Evolutionary conservation across 805 yeast genomes (phyloP), one percentile per base, ranked within the genome.

Genomic region (Clavispora santaluciae): DNA sequence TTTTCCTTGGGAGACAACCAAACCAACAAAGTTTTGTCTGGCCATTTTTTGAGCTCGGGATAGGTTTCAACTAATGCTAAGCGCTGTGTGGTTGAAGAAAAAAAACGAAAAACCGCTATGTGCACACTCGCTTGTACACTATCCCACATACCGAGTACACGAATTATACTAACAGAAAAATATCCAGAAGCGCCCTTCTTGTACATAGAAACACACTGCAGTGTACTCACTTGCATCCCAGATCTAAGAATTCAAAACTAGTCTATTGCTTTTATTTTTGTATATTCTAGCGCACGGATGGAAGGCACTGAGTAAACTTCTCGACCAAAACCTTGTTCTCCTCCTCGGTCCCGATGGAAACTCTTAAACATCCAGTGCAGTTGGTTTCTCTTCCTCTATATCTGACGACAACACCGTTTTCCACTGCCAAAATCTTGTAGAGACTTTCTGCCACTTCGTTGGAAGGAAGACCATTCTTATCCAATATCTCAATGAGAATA

Each of bases 1-100:
- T 63, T 88, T 88, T 33, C 98, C 98, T 59, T 90, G 97, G 38
- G 96, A 88, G 23, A 89, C 81, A 52, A 91, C 98, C 64, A 88
- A 81, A 35, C 99, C 99, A 36, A 88, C 68, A 57, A 90, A 87
- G 59, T 87, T 86, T 56, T 87, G 96, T 66, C 89, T 81, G 38
- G 95, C 91, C 95, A 87, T 88, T 39, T 22, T 46, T 6, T 28
- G 31, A 28, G 38, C 20, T 36, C 20, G 12, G 30, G 24, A 33
- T 24, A 18, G n/a, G 25, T 13, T n/a, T 11, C 31, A 2, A 15
- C 12, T 15, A 20, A 16, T 9, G 20, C 31, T 28, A 28, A 28
- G 31, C 31, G 31, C 20, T 28, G 20, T 28, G 20, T 23, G 20
- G 26, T 34, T 38, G 37, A 13, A 33, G 21, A n/a, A 22, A 31